Percentiles rank a stretch among this genome's conserved stretches.
Evolutionary conservation across 108 stramenopile species (phyloP).

Genomic region (Nitzschia inconspicua): DNA sequence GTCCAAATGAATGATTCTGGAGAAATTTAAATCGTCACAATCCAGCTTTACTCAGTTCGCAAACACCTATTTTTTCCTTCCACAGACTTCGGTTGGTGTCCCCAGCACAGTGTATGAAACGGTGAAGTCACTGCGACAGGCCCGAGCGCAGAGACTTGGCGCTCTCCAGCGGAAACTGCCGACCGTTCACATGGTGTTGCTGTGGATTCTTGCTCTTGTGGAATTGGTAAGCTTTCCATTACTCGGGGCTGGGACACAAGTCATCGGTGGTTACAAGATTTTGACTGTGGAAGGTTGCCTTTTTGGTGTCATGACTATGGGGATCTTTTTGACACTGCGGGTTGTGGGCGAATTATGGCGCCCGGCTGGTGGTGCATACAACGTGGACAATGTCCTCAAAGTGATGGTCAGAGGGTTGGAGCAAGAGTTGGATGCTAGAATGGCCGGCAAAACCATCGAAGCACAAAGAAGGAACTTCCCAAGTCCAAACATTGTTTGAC

Average conservation of each 20-base stretch:
- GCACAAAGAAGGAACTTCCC: constrained; percentile 12
- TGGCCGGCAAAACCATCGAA: constrained; percentile 33
- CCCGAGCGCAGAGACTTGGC: constrained; percentile 71
- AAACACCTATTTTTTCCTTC: background rate
- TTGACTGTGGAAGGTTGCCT: constrained; percentile 75
- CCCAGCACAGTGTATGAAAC: constrained; percentile 87
- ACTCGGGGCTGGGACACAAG: constrained; percentile 81
- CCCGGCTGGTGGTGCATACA: constrained; percentile 82
- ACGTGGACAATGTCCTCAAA: constrained; percentile 72
- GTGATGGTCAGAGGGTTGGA: constrained; percentile 86
- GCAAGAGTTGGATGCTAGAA: constrained; percentile 70
- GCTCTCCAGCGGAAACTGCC: constrained; percentile 83
- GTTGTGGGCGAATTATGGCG: constrained; percentile 77
- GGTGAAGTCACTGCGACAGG: constrained; percentile 75
- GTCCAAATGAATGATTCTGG: background rate
- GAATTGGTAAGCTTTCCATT: constrained; percentile 79
- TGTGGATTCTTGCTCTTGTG: constrained; percentile 73
- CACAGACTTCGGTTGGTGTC: constrained; percentile 57
- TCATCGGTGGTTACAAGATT: constrained; percentile 76
- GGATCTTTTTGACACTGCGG: constrained; percentile 72
- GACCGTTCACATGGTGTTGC: constrained; percentile 60
- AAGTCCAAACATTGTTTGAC: too few species aligned
- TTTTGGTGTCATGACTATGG: constrained; percentile 83
- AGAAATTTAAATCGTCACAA: background rate
- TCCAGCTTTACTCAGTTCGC: background rate